Evolutionary conservation across 805 yeast species (phyloP).

Genomic region (Naumovozyma baii): DNA sequence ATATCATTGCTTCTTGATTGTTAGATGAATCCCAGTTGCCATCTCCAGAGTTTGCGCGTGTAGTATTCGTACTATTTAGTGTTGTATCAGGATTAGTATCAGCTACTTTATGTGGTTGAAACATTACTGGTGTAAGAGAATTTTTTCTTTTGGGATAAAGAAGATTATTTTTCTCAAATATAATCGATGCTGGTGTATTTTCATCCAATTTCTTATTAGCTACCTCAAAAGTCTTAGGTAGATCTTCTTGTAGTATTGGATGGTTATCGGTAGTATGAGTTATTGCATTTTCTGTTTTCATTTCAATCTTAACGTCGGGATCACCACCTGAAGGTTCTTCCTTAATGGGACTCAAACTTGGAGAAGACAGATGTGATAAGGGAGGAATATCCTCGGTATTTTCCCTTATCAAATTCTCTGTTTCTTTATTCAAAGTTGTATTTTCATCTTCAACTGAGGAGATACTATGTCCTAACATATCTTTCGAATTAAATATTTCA

Average conservation of each 20-base stretch:
- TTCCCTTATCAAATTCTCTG: not conserved
- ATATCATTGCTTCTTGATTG: not conserved
- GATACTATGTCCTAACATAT: constrained; percentile 6
- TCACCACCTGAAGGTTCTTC: not conserved
- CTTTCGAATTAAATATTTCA: constrained; percentile 14
- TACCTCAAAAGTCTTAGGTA: not conserved
- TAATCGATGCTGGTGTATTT: constrained; percentile 19
- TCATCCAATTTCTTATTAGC: constrained; percentile 6
- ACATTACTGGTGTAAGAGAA: constrained; percentile 24
- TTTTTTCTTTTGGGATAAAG: constrained; percentile 16
- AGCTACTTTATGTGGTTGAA: constrained; percentile 16
- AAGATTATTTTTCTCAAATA: constrained; percentile 15
- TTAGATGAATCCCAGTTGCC: not conserved
- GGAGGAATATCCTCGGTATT: not conserved
- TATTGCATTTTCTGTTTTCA: not conserved
- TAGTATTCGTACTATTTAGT: not conserved
- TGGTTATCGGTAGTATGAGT: not conserved
- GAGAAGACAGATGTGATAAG: not conserved
- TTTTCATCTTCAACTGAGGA: not conserved
- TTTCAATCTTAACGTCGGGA: not conserved
- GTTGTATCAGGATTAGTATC: not conserved
- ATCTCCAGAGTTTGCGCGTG: not conserved
- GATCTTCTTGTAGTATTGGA: not conserved
- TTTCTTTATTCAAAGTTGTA: not conserved
- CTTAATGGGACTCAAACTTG: not conserved